phyloP scores from a whole-genome alignment of 768 basidiomycete genomes.

The Suillus brevipes region DNA sequence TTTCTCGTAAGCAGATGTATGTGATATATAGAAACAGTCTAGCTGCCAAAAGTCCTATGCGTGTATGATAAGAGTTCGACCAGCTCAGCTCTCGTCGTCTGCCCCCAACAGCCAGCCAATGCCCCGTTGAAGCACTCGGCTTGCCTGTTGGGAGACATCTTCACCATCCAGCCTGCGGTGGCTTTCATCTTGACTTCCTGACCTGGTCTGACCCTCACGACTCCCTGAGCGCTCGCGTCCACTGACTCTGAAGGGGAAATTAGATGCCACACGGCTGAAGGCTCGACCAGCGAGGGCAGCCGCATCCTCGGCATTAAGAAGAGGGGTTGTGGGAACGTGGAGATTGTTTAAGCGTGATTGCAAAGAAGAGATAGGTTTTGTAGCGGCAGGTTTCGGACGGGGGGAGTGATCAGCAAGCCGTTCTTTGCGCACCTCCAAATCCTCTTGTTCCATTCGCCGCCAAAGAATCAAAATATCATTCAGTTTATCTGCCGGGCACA shows the following conservation, averaged over 20 bases:
- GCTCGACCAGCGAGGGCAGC: slow-evolving; percentile 78
- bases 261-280: slow-evolving; percentile 75
- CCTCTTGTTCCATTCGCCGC: slow-evolving; percentile 72
- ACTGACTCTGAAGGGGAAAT: slow-evolving; percentile 67
- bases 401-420: slow-evolving; percentile 30
- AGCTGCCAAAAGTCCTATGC: neutral
- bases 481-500: slow-evolving; percentile 82
- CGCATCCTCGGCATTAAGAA: slow-evolving; percentile 74
- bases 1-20: slow-evolving; percentile 19
- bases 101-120: slow-evolving; percentile 96
- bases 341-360: slow-evolving; percentile 63
- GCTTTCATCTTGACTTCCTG: slow-evolving; percentile 41
- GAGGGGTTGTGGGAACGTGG: slow-evolving; percentile 66
- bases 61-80: slow-evolving; percentile 2
- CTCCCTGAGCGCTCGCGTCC: slow-evolving; percentile 32
- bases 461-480: slow-evolving; percentile 77
- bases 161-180: slow-evolving; percentile 48
- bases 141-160: slow-evolving; percentile 74
- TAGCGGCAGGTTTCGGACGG: slow-evolving; percentile 22
- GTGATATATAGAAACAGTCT: slow-evolving; percentile 12
- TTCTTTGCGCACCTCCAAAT: slow-evolving; percentile 51
- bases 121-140: slow-evolving; percentile 80
- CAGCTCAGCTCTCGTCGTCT: slow-evolving; percentile 47
- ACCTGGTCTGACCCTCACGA: slow-evolving; percentile 22
- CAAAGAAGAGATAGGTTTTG: slow-evolving; percentile 51